Evolutionary conservation across 352 stramenopile genomes (phyloP).

Genomic region (Phytophthora vignae): DNA sequence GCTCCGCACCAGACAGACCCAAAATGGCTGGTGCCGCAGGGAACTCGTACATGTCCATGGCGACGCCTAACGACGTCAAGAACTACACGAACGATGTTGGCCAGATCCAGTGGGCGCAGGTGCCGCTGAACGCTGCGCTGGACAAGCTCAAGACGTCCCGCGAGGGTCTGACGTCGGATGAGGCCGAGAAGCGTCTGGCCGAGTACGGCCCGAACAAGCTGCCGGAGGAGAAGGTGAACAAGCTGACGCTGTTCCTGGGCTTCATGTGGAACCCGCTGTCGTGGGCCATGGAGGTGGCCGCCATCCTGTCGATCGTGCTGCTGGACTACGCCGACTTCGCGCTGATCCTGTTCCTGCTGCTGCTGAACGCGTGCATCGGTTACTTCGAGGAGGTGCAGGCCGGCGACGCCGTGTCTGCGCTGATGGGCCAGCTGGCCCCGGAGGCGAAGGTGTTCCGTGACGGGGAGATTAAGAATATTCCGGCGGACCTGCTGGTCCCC

Average conservation of each 20-base stretch:
- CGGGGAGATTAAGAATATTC: slow-evolving; percentile 68
- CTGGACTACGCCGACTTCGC: slow-evolving; percentile 76
- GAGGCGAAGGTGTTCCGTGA: slow-evolving; percentile 83
- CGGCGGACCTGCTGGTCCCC: slow-evolving; percentile 63
- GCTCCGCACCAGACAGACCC: slow-evolving; percentile 34
- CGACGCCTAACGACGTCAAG: slow-evolving; percentile 74
- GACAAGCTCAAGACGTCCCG: slow-evolving; percentile 78
- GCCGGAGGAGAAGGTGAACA: slow-evolving; percentile 57
- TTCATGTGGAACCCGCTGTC: slow-evolving; percentile 86
- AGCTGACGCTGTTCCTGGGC: slow-evolving; percentile 69
- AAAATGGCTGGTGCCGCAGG: slow-evolving; percentile 59
- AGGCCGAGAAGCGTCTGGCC: slow-evolving; percentile 67
- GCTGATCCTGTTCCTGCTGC: slow-evolving; percentile 66
- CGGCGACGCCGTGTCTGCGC: slow-evolving; percentile 81
- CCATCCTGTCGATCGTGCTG: slow-evolving; percentile 72
- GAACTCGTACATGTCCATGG: slow-evolving; percentile 82
- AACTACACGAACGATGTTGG: slow-evolving; percentile 90
- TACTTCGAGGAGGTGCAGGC: slow-evolving; percentile 85
- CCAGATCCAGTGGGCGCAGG: slow-evolving; percentile 21
- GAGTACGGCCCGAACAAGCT: slow-evolving; percentile 83
- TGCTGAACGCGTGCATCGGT: slow-evolving; percentile 74
- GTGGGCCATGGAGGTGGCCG: slow-evolving; percentile 78
- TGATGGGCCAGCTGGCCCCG: slow-evolving; percentile 83
- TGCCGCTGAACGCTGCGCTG: slow-evolving; percentile 75
- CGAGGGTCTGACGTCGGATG: slow-evolving; percentile 65